These are phyloP conservation scores for Ganoderma meredithae DNA, from an alignment of 1,284 basidiomycete species.

Conservation along the genomic window DNA sequence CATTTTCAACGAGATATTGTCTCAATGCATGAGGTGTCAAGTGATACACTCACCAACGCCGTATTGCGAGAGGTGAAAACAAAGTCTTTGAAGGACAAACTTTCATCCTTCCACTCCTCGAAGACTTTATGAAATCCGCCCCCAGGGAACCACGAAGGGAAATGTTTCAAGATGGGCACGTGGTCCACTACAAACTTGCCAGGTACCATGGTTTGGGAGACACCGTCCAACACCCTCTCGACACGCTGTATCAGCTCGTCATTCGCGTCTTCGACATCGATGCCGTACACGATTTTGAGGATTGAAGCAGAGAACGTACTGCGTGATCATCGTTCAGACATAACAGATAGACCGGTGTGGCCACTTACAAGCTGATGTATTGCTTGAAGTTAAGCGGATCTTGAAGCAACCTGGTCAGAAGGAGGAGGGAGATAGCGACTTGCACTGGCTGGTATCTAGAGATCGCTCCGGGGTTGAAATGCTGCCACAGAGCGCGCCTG, in stretches of 20 bases:
- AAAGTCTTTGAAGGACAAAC: conserved; percentile 13
- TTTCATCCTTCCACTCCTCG: conserved; percentile 35
- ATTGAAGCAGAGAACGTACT: conserved; percentile 18
- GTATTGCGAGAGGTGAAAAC: conserved; percentile 8
- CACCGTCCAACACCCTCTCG: background rate
- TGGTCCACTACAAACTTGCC: conserved; percentile 23
- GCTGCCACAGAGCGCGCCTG: conserved; percentile 22
- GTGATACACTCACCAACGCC: background rate
- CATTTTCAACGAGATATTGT: background rate
- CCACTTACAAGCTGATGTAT: conserved; percentile 25
- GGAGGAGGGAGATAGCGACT: background rate
- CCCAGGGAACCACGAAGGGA: conserved; percentile 39
- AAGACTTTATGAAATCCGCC: conserved; percentile 27
- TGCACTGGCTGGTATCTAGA: conserved; percentile 8
- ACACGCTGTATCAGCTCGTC: conserved; percentile 5
- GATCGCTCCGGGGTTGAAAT: conserved; percentile 13
- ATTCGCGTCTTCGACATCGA: conserved; percentile 14
- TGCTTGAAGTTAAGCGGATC: conserved; percentile 12
- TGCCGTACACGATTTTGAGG: conserved; percentile 23
- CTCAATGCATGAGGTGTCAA: background rate
- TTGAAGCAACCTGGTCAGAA: conserved; percentile 10
- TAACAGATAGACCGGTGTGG: background rate
- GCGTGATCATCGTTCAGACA: background rate
- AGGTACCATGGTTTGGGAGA: conserved; percentile 11
- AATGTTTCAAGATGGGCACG: conserved; percentile 31